Evolutionary conservation across 2,329 filamentous ascomycete genomes (phyloP).

Genomic region (Geosmithia morbida): DNA sequence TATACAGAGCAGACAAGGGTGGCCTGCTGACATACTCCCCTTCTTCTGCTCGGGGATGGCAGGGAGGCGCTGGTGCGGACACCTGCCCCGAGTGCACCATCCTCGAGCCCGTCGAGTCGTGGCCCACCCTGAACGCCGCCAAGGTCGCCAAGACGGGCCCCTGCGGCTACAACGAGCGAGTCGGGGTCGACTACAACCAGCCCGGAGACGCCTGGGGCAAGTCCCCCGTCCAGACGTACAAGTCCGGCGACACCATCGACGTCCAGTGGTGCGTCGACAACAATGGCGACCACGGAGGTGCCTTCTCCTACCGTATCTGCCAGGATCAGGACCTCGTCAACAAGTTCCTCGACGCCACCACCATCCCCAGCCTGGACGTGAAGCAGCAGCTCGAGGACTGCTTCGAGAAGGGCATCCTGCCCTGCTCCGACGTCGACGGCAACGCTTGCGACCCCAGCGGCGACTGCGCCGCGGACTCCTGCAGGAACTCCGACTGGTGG

Average conservation of each 20-base stretch:
- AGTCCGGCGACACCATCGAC: slow-evolving; percentile 27
- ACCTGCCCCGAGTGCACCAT: slow-evolving; percentile 40
- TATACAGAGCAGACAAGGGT: slow-evolving; percentile 1
- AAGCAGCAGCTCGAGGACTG: slow-evolving; percentile 39
- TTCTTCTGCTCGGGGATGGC: too few species aligned
- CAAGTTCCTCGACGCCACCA: slow-evolving; percentile 29
- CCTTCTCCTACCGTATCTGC: slow-evolving; percentile 40
- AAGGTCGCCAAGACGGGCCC: slow-evolving; percentile 31
- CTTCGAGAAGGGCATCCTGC: slow-evolving; percentile 29
- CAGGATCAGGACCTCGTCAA: slow-evolving; percentile 34
- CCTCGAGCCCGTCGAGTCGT: slow-evolving; percentile 33
- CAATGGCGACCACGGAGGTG: slow-evolving; percentile 41
- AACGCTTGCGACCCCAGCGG: slow-evolving; percentile 32
- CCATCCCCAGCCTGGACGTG: slow-evolving; percentile 32
- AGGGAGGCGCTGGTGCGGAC: slow-evolving; percentile 26
- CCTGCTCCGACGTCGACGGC: slow-evolving; percentile 33
- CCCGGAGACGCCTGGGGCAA: slow-evolving; percentile 28
- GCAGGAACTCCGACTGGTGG: slow-evolving; percentile 38
- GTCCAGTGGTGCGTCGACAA: slow-evolving; percentile 41
- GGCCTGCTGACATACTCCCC: too few species aligned
- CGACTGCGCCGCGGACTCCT: slow-evolving; percentile 29
- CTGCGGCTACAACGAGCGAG: slow-evolving; percentile 38
- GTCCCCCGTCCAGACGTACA: slow-evolving; percentile 25
- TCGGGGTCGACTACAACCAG: slow-evolving; percentile 36
- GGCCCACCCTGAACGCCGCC: slow-evolving; percentile 31